phyloP scores from a whole-genome alignment of 2,329 filamentous ascomycete species.

The Cladosporium sp. region DNA sequence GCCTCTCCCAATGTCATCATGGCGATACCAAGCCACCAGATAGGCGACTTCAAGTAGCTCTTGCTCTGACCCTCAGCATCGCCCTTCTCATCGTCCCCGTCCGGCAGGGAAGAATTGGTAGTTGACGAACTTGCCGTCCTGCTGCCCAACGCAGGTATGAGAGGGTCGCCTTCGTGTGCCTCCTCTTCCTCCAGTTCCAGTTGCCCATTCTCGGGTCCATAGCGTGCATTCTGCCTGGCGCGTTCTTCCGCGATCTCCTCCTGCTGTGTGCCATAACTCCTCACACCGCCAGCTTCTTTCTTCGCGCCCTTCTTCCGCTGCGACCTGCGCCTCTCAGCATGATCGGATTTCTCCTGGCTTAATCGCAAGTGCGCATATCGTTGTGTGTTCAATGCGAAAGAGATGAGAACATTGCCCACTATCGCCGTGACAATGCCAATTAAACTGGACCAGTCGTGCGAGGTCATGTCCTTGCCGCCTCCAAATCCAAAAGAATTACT shows the following conservation, averaged over 20 bases:
- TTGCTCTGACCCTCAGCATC: slow-evolving; percentile 48
- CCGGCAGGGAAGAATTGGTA: slow-evolving; percentile 19
- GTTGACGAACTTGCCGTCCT: slow-evolving; percentile 35
- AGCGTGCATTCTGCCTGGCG: slow-evolving; percentile 19
- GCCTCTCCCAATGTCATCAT: slow-evolving; percentile 90
- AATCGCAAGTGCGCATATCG: slow-evolving; percentile 89
- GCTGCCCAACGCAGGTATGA: slow-evolving; percentile 51
- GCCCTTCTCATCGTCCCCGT: slow-evolving; percentile 31
- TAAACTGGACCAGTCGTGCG: slow-evolving; percentile 71
- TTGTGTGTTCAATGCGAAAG: slow-evolving; percentile 92
- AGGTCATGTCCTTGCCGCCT: not conserved
- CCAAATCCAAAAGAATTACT: slow-evolving; percentile 1
- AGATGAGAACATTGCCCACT: slow-evolving; percentile 87
- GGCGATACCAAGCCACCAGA: slow-evolving; percentile 93
- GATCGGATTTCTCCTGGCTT: slow-evolving; percentile 61
- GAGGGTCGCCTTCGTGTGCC: slow-evolving; percentile 45
- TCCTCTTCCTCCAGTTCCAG: slow-evolving; percentile 34
- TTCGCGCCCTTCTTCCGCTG: slow-evolving; percentile 21
- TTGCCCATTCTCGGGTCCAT: slow-evolving; percentile 17
- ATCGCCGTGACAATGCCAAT: slow-evolving; percentile 95
- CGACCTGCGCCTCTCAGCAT: slow-evolving; percentile 27
- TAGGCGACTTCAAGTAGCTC: slow-evolving; percentile 82
- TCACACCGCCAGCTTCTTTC: not conserved
- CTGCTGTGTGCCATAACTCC: slow-evolving; percentile 44
- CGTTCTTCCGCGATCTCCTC: slow-evolving; percentile 32